These are phyloP conservation scores for Artemisia annua DNA, from an alignment of 129 eudicot genomes.

Conservation along the genomic window DNA sequence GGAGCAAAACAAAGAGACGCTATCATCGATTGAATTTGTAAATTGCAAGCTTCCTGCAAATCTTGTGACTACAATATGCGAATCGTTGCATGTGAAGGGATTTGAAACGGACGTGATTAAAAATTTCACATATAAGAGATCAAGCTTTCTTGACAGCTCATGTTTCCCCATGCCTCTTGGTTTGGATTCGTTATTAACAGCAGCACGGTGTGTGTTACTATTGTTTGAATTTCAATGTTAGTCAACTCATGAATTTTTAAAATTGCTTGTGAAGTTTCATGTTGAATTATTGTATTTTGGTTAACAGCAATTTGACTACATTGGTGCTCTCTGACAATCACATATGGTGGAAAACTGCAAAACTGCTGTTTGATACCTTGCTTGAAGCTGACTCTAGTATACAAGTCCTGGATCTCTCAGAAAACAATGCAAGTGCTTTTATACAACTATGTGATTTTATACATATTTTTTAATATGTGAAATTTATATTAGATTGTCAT, in stretches of 20 bases:
- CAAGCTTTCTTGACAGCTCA: conserved; percentile 60
- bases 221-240: neutral
- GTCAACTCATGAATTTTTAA: neutral
- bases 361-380: conserved; percentile 53
- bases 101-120: conserved; percentile 48
- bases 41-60: conserved; percentile 72
- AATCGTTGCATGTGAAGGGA: conserved; percentile 45
- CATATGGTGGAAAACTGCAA: conserved; percentile 55
- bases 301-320: conserved; percentile 52
- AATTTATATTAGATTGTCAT: conserved; percentile 1
- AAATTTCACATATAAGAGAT: conserved; percentile 59
- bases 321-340: conserved; percentile 56
- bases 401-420: conserved; percentile 69
- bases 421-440: conserved; percentile 62
- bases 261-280: neutral
- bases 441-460: neutral
- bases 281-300: neutral
- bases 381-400: conserved; percentile 62
- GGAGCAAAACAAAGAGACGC: conserved; percentile 50
- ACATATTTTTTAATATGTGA: neutral
- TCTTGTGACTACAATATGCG: conserved; percentile 60
- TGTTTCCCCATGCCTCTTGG: conserved; percentile 56
- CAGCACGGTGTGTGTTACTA: conserved; percentile 52
- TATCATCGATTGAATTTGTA: conserved; percentile 52
- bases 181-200: conserved; percentile 47